phyloP scores from a whole-genome alignment of 371 early-diverging fungal genomes.

The Mucor velutinosus region DNA sequence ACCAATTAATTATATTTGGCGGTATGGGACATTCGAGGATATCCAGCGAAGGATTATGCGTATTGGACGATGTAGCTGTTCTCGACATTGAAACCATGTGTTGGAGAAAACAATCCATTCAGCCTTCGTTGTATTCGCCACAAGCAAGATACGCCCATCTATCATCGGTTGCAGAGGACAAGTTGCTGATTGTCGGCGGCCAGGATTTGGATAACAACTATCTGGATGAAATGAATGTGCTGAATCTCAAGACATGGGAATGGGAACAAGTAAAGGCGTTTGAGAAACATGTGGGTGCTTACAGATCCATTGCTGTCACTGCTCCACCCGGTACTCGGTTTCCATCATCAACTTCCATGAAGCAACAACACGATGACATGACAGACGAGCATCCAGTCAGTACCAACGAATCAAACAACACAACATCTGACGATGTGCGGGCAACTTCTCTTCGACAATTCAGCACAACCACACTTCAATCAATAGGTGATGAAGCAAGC shows the following conservation, averaged over 20 bases:
- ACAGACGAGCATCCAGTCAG: background rate
- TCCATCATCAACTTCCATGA: background rate
- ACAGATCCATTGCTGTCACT: constrained; percentile 72
- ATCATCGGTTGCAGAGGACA: constrained; percentile 60
- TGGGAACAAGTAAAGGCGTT: constrained; percentile 72
- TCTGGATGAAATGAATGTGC: constrained; percentile 75
- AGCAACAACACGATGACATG: background rate
- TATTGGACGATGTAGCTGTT: constrained; percentile 74
- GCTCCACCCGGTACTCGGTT: constrained; percentile 33
- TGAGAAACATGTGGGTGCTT: constrained; percentile 77
- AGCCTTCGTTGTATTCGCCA: constrained; percentile 58
- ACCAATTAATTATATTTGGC: constrained; percentile 58
- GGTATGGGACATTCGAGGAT: constrained; percentile 60
- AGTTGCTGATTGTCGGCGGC: constrained; percentile 77
- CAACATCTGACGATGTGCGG: background rate
- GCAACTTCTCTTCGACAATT: constrained; percentile 14
- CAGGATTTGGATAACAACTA: constrained; percentile 81
- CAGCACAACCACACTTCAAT: constrained; percentile 11
- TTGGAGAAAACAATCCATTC: constrained; percentile 60
- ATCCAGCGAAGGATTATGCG: constrained; percentile 38
- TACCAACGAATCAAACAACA: background rate
- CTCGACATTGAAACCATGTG: constrained; percentile 66
- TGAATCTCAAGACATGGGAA: constrained; percentile 66
- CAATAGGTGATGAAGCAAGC: constrained; percentile 15
- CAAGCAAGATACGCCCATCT: constrained; percentile 84